These are phyloP conservation scores for Coleophoma eucalyptorum DNA, from an alignment of 2,329 filamentous ascomycete species.

Conservation along the genomic window DNA sequence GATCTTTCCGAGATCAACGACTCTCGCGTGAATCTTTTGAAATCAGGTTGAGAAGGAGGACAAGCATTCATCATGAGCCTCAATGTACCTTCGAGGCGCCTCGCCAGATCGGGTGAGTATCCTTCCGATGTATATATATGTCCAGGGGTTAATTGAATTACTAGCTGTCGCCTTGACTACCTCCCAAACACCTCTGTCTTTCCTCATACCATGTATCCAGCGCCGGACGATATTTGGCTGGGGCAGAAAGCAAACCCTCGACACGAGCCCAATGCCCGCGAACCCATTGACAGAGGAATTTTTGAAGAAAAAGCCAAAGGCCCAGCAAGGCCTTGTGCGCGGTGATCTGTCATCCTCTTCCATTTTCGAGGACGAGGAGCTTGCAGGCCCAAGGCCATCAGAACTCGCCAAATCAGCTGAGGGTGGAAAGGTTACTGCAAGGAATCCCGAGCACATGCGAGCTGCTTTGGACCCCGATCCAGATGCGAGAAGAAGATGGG, in stretches of 20 bases:
- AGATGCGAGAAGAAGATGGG: slow-evolving; percentile 65
- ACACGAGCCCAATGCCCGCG: slow-evolving; percentile 7
- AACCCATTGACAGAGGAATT: slow-evolving; percentile 62
- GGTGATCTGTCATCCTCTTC: slow-evolving; percentile 44
- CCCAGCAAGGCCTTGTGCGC: slow-evolving; percentile 32
- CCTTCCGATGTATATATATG: neutral
- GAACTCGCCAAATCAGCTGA: neutral
- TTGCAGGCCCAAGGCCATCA: slow-evolving; percentile 18
- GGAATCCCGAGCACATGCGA: slow-evolving; percentile 51
- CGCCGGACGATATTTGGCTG: slow-evolving; percentile 19
- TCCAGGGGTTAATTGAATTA: slow-evolving; percentile 14
- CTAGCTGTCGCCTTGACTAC: slow-evolving; percentile 17
- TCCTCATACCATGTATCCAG: slow-evolving; percentile 20
- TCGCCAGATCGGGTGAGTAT: slow-evolving; percentile 54
- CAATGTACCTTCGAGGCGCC: slow-evolving; percentile 57
- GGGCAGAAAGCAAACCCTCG: slow-evolving; percentile 5
- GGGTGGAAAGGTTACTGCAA: slow-evolving; percentile 27
- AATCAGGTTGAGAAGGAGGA: slow-evolving; percentile 1
- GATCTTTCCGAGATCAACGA: neutral
- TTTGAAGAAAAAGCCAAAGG: slow-evolving; percentile 31
- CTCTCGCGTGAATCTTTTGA: neutral
- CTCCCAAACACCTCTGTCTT: slow-evolving; percentile 36
- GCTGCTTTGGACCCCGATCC: slow-evolving; percentile 74
- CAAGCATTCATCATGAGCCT: slow-evolving; percentile 52
- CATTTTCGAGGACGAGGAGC: slow-evolving; percentile 45